Evolutionary conservation across 768 basidiomycete species (phyloP).

Genomic region (Saitozyma podzolica): DNA sequence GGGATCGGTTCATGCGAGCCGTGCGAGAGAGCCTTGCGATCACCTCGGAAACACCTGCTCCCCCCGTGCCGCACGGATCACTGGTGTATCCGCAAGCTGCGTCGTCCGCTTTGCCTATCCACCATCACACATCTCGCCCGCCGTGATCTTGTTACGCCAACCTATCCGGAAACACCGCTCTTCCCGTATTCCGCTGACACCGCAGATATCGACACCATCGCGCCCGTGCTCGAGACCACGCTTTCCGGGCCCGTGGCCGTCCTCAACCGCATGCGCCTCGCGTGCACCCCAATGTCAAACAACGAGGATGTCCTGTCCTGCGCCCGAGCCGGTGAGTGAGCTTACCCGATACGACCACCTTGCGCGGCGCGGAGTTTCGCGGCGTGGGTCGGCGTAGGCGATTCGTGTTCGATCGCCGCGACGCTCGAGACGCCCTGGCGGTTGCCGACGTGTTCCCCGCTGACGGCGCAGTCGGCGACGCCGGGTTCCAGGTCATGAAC

Average conservation of each 20-base stretch:
- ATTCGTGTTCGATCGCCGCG: too few relatives aligned
- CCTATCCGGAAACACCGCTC: neutral
- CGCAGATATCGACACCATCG: slow-evolving; percentile 84
- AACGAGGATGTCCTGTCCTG: slow-evolving; percentile 23
- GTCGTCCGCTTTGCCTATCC: too few relatives aligned
- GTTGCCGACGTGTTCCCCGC: neutral
- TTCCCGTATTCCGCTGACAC: neutral
- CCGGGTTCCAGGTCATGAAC: slow-evolving; percentile 97
- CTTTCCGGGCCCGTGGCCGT: slow-evolving; percentile 77
- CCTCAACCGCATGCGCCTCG: slow-evolving; percentile 84
- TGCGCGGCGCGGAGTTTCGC: too few relatives aligned
- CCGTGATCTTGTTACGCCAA: neutral
- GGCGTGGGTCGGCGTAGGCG: neutral
- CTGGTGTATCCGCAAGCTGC: too few relatives aligned
- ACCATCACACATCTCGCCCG: too few relatives aligned
- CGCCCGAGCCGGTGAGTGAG: slow-evolving; percentile 33
- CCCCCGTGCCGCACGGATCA: too few relatives aligned
- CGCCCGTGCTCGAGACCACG: slow-evolving; percentile 74
- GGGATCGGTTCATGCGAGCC: too few relatives aligned
- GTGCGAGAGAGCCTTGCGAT: too few relatives aligned
- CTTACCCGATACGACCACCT: too few relatives aligned
- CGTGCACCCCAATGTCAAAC: slow-evolving; percentile 57
- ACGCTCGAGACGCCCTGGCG: too few relatives aligned
- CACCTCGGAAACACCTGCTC: too few relatives aligned
- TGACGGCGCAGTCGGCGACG: slow-evolving; percentile 31